These are phyloP conservation scores for Pseudopediastrum boryanum DNA, from an alignment of 139 green algal genomes.

Conservation along the genomic window DNA sequence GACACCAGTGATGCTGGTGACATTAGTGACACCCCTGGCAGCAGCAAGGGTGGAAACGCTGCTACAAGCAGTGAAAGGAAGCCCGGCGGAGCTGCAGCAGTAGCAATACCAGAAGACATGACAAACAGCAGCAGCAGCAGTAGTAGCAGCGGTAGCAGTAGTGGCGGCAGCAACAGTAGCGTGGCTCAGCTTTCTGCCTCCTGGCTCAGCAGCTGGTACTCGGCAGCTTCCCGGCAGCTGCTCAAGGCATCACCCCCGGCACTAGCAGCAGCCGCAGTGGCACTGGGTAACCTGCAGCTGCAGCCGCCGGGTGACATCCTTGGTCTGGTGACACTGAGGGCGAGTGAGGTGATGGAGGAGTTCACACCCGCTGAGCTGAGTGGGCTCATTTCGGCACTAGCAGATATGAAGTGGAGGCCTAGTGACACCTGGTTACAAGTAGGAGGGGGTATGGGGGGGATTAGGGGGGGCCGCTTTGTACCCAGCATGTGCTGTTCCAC, in stretches of 20 bases:
- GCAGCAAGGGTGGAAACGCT: no score
- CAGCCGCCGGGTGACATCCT: neutral
- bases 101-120: no score
- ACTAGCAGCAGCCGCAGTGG: neutral
- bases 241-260: neutral
- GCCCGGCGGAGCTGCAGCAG: no score
- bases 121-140: no score
- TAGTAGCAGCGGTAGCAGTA: no score
- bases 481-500: no score
- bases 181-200: no score
- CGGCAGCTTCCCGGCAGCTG: neutral
- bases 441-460: conserved; percentile 13
- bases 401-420: conserved; percentile 44
- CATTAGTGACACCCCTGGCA: no score
- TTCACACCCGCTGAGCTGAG: conserved; percentile 33
- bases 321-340: neutral
- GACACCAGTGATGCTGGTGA: no score
- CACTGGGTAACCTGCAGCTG: neutral
- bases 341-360: neutral
- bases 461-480: no score
- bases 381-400: conserved; percentile 31
- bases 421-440: conserved; percentile 19
- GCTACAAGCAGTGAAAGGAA: no score
- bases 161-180: no score
- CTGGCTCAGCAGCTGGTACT: neutral